Percentiles rank a stretch among this genome's conserved stretches.
phyloP scores from a whole-genome alignment of 768 basidiomycete species.

The Kwoniella dejecticola region DNA sequence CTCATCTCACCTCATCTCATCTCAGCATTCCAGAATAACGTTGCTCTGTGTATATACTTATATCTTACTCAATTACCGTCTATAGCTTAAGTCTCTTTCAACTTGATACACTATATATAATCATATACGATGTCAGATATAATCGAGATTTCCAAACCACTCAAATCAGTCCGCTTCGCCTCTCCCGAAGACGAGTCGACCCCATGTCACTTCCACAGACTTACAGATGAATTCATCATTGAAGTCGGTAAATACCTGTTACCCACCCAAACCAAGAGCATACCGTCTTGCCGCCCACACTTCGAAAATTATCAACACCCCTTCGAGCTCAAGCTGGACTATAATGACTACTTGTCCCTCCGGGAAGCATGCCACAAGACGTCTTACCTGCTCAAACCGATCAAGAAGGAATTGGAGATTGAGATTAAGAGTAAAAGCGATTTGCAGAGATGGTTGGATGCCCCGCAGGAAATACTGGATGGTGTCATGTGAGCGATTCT shows the following conservation, averaged over 20 bases:
- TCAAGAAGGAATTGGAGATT: constrained; percentile 7
- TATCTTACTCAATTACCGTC: too few species aligned
- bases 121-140: constrained; percentile 2
- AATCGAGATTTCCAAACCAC: not conserved
- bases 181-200: too few species aligned
- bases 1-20: too few species aligned
- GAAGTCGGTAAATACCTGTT: constrained; percentile 15
- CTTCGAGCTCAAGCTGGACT: not conserved
- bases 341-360: constrained; percentile 1
- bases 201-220: not conserved
- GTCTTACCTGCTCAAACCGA: constrained; percentile 3
- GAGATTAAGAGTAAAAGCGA: constrained; percentile 10
- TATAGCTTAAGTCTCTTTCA: too few species aligned
- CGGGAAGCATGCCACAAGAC: constrained; percentile 4
- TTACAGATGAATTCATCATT: constrained; percentile 12
- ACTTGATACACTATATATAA: not conserved
- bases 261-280: not conserved
- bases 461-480: not conserved
- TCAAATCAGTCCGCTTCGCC: not conserved
- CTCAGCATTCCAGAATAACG: too few species aligned
- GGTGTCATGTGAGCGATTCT: not conserved
- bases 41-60: too few species aligned
- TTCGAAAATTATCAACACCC: constrained; percentile 5
- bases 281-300: constrained; percentile 10
- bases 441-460: constrained; percentile 1